phyloP scores from a whole-genome alignment of 139 green algal species.

The Chlamydomonas eustigma region DNA sequence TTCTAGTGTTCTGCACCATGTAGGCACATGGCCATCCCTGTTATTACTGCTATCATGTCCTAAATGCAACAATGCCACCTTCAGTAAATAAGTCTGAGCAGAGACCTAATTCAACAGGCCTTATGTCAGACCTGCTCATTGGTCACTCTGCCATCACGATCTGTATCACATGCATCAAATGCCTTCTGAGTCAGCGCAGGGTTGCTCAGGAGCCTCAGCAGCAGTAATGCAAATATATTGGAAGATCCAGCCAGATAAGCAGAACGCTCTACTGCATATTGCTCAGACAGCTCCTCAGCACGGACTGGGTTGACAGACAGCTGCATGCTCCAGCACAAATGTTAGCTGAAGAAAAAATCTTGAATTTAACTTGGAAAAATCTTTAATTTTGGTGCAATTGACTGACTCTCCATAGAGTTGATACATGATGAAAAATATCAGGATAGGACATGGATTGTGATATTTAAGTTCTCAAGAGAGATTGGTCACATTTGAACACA shows the following conservation, averaged over 20 bases:
- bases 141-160: neutral
- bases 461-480: too few species aligned
- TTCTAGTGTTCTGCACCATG: neutral
- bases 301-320: neutral
- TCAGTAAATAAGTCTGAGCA: too few species aligned
- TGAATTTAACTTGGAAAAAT: too few species aligned
- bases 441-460: too few species aligned
- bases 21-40: too few species aligned
- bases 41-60: neutral
- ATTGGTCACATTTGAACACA: too few species aligned
- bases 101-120: too few species aligned
- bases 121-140: slow-evolving; percentile 3
- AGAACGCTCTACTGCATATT: neutral
- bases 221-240: neutral
- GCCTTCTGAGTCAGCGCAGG: slow-evolving; percentile 1
- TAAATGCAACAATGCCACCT: neutral
- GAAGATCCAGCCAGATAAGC: neutral
- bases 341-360: too few species aligned
- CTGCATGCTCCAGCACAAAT: too few species aligned
- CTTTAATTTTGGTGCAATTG: too few species aligned
- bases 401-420: too few species aligned
- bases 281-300: neutral
- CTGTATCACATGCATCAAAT: neutral
- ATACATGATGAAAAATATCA: too few species aligned
- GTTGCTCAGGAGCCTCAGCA: neutral